Evolutionary conservation across 2,329 filamentous ascomycete species (phyloP), one percentile per base, ranked within the genome.

Genomic region (Leptographium wingfieldii): DNA sequence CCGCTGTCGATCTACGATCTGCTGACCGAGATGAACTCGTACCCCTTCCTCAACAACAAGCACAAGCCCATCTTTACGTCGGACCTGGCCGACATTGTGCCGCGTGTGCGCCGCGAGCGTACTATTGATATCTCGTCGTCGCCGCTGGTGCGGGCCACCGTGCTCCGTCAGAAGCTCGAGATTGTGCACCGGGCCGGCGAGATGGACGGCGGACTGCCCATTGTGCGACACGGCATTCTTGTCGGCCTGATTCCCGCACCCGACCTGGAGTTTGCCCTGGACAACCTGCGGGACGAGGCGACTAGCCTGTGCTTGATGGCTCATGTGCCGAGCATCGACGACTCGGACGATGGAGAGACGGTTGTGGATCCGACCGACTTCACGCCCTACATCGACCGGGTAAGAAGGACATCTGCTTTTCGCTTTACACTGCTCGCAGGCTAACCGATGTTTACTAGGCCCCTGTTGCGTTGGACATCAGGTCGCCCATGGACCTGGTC

Each of bases 1-100:
- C 94, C 92, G 19, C 80, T 90, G 58, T 96, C 90, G 71, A 96
- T 99, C 63, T 97, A 96, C 70, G 94, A 97, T 69, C 81, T 97
- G 12, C 78, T 97, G 22, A 97, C 92, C 0, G 91, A 94, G 69
- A 92, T 99, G 87, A 97, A 99, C 72, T 88, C 90, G 3, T 99
- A 97, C 65, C 94, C 94, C 0, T 96, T 95, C 75, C 81, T 99
- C n/a, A 91, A 96, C 73, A 95, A 95, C 74, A 97, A 96, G 71
- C 83, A 92, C 63, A 91, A 95, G 66, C 92, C 92, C 1, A 79
- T 95, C 22, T 96, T 96, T 71, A 95, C 92, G 0, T 86, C 88
- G 0, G 88, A 95, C 59, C 80, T 99, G 0, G 88, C 85, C 16
- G 92, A 96, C 63, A 94, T 99, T 60, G 86, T 92, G 0, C 84